phyloP scores from a whole-genome alignment of 2,329 filamentous ascomycete genomes.

The Trichoderma citrinoviride region DNA sequence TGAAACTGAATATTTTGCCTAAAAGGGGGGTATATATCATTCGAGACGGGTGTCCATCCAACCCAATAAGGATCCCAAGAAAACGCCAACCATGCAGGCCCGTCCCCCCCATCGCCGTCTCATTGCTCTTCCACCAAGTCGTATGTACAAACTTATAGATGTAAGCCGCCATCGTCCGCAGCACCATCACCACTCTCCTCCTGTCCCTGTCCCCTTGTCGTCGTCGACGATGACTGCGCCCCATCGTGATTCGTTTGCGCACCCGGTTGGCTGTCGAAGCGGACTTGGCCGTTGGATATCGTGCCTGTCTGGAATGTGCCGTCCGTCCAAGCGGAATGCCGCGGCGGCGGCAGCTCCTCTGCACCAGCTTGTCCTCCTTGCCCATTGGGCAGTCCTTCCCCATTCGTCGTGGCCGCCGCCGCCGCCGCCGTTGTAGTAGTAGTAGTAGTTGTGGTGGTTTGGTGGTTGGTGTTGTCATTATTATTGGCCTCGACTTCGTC shows the following conservation, averaged over 20 bases:
- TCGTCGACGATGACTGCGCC: slow-evolving; percentile 51
- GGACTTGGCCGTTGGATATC: slow-evolving; percentile 50
- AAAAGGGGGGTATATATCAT: slow-evolving; percentile 15
- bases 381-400: slow-evolving; percentile 4
- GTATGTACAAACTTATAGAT: slow-evolving; percentile 46
- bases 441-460: too few species aligned
- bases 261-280: slow-evolving; percentile 39
- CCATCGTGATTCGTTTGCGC: slow-evolving; percentile 49
- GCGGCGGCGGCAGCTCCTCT: neutral
- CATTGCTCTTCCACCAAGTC: neutral
- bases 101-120: too few species aligned
- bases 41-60: neutral
- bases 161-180: slow-evolving; percentile 55
- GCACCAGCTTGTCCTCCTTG: neutral
- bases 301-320: slow-evolving; percentile 62
- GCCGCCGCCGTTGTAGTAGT: too few species aligned
- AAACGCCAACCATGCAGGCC: slow-evolving; percentile 30
- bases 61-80: slow-evolving; percentile 1
- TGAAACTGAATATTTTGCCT: slow-evolving; percentile 3
- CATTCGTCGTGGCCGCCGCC: slow-evolving; percentile 10
- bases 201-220: slow-evolving; percentile 55
- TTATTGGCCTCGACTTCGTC: slow-evolving; percentile 38
- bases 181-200: slow-evolving; percentile 44
- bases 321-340: slow-evolving; percentile 55
- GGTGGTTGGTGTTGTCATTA: slow-evolving; percentile 24